Percentiles rank a stretch among this genome's conserved stretches.
phyloP scores from a whole-genome alignment of 2,329 filamentous ascomycete genomes.

The Alternaria rosae region DNA sequence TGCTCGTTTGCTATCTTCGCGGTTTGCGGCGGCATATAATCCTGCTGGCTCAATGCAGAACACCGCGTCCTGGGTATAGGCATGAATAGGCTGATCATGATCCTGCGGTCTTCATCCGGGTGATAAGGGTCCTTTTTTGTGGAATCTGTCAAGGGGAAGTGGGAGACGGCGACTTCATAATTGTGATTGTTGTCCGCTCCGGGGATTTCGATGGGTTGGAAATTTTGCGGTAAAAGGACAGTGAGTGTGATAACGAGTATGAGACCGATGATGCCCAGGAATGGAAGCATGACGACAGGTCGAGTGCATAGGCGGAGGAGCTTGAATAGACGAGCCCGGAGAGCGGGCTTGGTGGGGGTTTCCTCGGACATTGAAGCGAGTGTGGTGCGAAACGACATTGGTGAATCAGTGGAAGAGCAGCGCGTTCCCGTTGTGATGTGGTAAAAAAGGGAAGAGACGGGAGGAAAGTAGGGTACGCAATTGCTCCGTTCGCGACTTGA shows the following conservation, averaged over 20 bases:
- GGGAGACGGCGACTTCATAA: slow-evolving; percentile 24
- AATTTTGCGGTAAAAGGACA: neutral
- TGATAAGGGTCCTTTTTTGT: slow-evolving; percentile 12
- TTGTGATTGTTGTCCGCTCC: slow-evolving; percentile 21
- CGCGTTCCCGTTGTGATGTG: neutral
- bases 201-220: slow-evolving; percentile 20
- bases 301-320: neutral
- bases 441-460: neutral
- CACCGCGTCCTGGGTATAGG: slow-evolving; percentile 24
- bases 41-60: slow-evolving; percentile 13
- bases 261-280: neutral
- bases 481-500: no score
- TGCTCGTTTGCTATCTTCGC: slow-evolving; percentile 28
- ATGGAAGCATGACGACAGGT: neutral
- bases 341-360: neutral
- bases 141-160: slow-evolving; percentile 19
- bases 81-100: slow-evolving; percentile 35
- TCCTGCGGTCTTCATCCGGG: slow-evolving; percentile 9
- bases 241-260: slow-evolving; percentile 1
- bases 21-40: slow-evolving; percentile 31
- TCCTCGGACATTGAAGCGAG: neutral
- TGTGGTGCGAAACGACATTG: neutral
- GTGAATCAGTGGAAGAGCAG: neutral
- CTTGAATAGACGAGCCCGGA: neutral
- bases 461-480: no score